Evolutionary conservation across 768 basidiomycete genomes (phyloP).

Genomic region (Coprinopsis strossmayeri): DNA sequence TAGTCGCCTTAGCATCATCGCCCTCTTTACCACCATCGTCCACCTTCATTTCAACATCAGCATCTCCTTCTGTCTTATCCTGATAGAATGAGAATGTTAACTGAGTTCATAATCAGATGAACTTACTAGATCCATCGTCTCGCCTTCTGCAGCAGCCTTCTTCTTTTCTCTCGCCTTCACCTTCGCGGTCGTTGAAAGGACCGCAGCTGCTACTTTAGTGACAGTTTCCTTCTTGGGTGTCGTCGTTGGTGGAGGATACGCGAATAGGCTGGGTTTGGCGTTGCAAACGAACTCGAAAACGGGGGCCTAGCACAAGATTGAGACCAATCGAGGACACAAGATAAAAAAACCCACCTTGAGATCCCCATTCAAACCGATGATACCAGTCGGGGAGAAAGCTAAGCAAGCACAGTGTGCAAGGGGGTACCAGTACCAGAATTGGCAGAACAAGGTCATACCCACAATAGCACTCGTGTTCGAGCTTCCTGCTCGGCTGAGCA

Average conservation of each 20-base stretch:
- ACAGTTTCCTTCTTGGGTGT: slow-evolving; percentile 91
- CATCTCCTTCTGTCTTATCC: slow-evolving; percentile 36
- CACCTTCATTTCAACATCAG: slow-evolving; percentile 75
- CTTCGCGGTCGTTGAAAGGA: slow-evolving; percentile 94
- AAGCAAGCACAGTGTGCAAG: slow-evolving; percentile 89
- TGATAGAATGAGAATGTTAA: slow-evolving; percentile 45
- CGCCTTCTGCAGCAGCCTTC: slow-evolving; percentile 78
- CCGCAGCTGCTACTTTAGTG: slow-evolving; percentile 88
- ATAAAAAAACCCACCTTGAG: slow-evolving; percentile 44
- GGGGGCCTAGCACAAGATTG: slow-evolving; percentile 56
- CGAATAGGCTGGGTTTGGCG: slow-evolving; percentile 85
- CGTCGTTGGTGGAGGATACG: slow-evolving; percentile 82
- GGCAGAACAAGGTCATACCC: slow-evolving; percentile 96
- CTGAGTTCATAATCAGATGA: slow-evolving; percentile 27
- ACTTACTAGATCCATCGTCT: slow-evolving; percentile 78
- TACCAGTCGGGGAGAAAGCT: slow-evolving; percentile 91
- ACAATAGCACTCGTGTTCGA: slow-evolving; percentile 92
- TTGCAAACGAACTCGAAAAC: slow-evolving; percentile 90
- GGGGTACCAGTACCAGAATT: slow-evolving; percentile 99
- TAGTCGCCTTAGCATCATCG: slow-evolving; percentile 32
- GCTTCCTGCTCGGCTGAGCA: slow-evolving; percentile 90
- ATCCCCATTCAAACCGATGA: slow-evolving; percentile 85
- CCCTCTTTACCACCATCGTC: slow-evolving; percentile 46
- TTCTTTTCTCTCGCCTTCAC: slow-evolving; percentile 94
- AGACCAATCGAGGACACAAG: slow-evolving; percentile 7